Evolutionary conservation across 2,329 filamentous ascomycete species (phyloP), one percentile per base, ranked within the genome.

Genomic region (Biscogniauxia sp.): DNA sequence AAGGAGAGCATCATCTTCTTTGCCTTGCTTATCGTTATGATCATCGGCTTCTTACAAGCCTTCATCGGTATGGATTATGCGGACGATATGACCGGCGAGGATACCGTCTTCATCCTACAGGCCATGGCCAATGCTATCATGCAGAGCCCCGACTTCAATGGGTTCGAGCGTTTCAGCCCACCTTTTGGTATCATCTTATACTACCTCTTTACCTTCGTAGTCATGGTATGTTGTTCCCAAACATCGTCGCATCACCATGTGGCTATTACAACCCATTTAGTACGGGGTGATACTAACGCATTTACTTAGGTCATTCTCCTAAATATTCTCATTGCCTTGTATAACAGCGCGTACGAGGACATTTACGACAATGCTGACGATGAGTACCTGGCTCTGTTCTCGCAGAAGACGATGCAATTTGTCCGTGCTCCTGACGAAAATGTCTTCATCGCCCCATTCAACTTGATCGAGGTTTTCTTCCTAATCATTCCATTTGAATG

Each of bases 371-470:
- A 99, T 72, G 93, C 95, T 4, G 90, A 92, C 66, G 95, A 99
- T 75, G 95, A 99, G 75, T 99, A 93, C 76, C 88, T 99, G 74
- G 94, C 93, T 0, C 84, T 98, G 3, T 97, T 97, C 76, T 85
- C 92, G 0, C 91, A 96, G 68, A 97, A 97, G 77, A 97, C 95
- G 0, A 92, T 98, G 84, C 93, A 96, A 70, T 99, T 97, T 70
- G 92, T 98, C 19, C 91, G 95, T 54, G 95, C 95, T 0, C 95
- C 95, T 0, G 95, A 99, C 69, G 95, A 99, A 75, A 99, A 99
- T 68, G 95, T 99, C 58, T 99, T 95, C 77, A 97, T 99, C 70
- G 88, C 95, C 0, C 95, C 95, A 0, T 91, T 99, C 77, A 99
- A 99, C 74, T 82, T 99, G 1, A 84, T 99, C 62, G 95, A 99